phyloP scores from a whole-genome alignment of 2,329 filamentous ascomycete genomes.

The Claviceps digitariae region DNA sequence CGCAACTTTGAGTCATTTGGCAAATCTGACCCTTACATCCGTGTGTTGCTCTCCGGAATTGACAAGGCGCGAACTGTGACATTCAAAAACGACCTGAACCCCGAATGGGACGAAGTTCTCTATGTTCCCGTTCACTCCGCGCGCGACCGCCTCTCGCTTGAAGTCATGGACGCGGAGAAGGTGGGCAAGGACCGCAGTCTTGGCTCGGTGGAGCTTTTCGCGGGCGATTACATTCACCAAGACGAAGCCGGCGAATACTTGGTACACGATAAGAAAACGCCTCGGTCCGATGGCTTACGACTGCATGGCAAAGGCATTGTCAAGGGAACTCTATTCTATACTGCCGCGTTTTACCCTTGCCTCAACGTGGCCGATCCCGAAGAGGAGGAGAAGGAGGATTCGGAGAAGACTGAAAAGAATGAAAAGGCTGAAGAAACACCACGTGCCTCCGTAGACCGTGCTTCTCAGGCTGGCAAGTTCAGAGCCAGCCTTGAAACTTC shows the following conservation, averaged over 20 bases:
- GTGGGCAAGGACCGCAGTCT: slow-evolving; percentile 83
- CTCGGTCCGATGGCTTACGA: slow-evolving; percentile 53
- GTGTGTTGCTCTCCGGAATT: slow-evolving; percentile 78
- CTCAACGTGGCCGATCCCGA: slow-evolving; percentile 81
- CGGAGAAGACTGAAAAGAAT: slow-evolving; percentile 3
- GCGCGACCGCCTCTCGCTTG: slow-evolving; percentile 72
- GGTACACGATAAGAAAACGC: slow-evolving; percentile 61
- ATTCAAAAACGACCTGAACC: slow-evolving; percentile 89
- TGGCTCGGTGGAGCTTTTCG: slow-evolving; percentile 64
- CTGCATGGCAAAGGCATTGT: slow-evolving; percentile 57
- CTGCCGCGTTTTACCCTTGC: slow-evolving; percentile 78
- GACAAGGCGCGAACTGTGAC: slow-evolving; percentile 89
- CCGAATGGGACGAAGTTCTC: slow-evolving; percentile 89
- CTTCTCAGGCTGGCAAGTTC: slow-evolving; percentile 29
- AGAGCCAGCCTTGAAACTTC: slow-evolving; percentile 22
- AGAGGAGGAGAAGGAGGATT: slow-evolving; percentile 52
- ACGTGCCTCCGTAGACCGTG: slow-evolving; percentile 9
- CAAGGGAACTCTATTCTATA: slow-evolving; percentile 75
- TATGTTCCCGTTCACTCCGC: slow-evolving; percentile 82
- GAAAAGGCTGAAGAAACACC: slow-evolving; percentile 1
- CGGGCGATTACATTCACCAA: slow-evolving; percentile 66
- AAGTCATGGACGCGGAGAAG: slow-evolving; percentile 95
- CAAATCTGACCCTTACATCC: slow-evolving; percentile 91
- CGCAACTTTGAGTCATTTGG: slow-evolving; percentile 91
- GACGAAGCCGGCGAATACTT: slow-evolving; percentile 70